These are phyloP conservation scores for Aspergillus sp. DNA, from an alignment of 2,329 filamentous ascomycete species.

Conservation along the genomic window DNA sequence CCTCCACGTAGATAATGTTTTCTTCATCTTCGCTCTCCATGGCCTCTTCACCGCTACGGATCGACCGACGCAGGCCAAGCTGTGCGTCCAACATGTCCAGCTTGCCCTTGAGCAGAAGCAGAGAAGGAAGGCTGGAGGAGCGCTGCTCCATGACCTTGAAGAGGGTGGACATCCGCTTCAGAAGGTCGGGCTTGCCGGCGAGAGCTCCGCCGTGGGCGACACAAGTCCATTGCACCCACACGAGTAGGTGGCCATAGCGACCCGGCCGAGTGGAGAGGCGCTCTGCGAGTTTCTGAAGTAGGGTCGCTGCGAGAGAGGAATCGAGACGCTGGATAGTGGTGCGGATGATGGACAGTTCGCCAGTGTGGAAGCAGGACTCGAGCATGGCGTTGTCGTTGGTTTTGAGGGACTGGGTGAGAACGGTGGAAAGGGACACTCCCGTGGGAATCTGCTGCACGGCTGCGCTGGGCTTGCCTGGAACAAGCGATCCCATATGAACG, in stretches of 20 bases:
- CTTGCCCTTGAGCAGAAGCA: slow-evolving; percentile 90
- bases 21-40: slow-evolving; percentile 62
- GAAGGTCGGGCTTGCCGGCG: slow-evolving; percentile 79
- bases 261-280: slow-evolving; percentile 85
- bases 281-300: slow-evolving; percentile 83
- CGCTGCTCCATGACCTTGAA: slow-evolving; percentile 87
- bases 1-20: slow-evolving; percentile 85
- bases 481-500: slow-evolving; percentile 47
- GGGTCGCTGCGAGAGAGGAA: slow-evolving; percentile 73
- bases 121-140: slow-evolving; percentile 75
- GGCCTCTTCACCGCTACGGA: slow-evolving; percentile 56
- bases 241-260: slow-evolving; percentile 83
- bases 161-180: slow-evolving; percentile 74
- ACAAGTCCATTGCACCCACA: slow-evolving; percentile 95
- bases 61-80: slow-evolving; percentile 73
- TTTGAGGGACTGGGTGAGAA: slow-evolving; percentile 88
- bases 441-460: slow-evolving; percentile 62
- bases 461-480: slow-evolving; percentile 48
- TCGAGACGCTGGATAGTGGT: slow-evolving; percentile 89
- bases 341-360: slow-evolving; percentile 74
- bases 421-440: slow-evolving; percentile 81
- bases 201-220: slow-evolving; percentile 90
- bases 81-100: slow-evolving; percentile 92
- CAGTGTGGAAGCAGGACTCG: slow-evolving; percentile 85
- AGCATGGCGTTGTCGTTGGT: slow-evolving; percentile 89